Conservation (phyloP, 306 rosid genomes). For the Trifolium pratense region DNA sequence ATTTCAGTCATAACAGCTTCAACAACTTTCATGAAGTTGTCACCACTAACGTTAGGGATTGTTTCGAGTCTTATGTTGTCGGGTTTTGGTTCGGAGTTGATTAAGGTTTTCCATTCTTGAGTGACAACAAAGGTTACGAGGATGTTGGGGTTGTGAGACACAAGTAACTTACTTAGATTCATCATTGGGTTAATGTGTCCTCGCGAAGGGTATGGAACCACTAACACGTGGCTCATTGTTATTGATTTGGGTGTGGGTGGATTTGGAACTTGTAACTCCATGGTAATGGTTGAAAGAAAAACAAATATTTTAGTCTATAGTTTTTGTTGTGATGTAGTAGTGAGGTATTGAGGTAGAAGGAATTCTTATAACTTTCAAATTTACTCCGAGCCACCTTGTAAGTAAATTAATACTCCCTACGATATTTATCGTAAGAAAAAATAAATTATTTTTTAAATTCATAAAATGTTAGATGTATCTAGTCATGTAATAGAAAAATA, state of each 20-base stretch:
- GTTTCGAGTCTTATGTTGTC: conserved; percentile 40
- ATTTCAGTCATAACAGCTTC: conserved; percentile 53
- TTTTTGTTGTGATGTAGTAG: too few relatives aligned
- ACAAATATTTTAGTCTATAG: too few relatives aligned
- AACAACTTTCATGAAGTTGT: conserved; percentile 28
- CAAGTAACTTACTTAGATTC: conserved; percentile 49
- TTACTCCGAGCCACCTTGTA: too few relatives aligned
- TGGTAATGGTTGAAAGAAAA: not conserved
- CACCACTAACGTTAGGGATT: conserved; percentile 41
- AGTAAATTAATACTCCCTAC: too few relatives aligned
- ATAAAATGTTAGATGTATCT: too few relatives aligned
- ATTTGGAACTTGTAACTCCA: conserved; percentile 16
- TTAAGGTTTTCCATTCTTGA: conserved; percentile 45
- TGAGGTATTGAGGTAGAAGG: too few relatives aligned
- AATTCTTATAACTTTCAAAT: too few relatives aligned
- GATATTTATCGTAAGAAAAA: too few relatives aligned
- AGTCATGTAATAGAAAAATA: too few relatives aligned
- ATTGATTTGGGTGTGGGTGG: not conserved
- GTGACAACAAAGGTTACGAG: conserved; percentile 57
- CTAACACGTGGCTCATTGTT: conserved; percentile 44
- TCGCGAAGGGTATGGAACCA: conserved; percentile 51
- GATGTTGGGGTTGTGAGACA: conserved; percentile 12
- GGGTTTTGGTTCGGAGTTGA: conserved; percentile 46
- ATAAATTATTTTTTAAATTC: too few relatives aligned
- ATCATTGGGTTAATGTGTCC: conserved; percentile 65